Evolutionary conservation across 192 early-diverging fungal genomes (phyloP), one percentile per base, ranked within the genome.

Genomic region (Backusella liffmaniae): DNA sequence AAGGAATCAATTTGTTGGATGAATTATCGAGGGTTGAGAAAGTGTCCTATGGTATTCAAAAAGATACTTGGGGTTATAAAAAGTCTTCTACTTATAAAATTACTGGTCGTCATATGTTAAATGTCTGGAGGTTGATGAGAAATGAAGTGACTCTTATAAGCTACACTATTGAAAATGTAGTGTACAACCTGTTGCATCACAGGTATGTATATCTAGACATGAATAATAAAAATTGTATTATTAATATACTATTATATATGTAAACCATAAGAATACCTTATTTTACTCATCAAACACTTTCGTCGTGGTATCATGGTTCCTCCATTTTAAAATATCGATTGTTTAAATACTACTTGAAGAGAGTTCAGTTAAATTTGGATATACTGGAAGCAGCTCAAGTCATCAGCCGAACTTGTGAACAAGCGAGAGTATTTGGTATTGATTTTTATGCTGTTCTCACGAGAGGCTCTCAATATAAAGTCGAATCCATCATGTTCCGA

Each of bases 401-500:
- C 10, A 80, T 98, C 23, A 87, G 82, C 39, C 82, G 92, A 16
- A 94, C 88, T 12, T 89, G 89, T 56, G 95, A 98, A 77, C 95
- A 95, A 84, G 94, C 96, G 1, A 86, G 90, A 66, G 89, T 98
- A n/a, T 97, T 94, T 80, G 97, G 96, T 0, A 92, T 98, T 5
- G 93, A 97, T 75, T 95, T 98, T 66, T 86, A 85, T 71, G 94
- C 94, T 18, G 94, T 96, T 21, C 77, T 99, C 1, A 93, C 91
- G 0, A 90, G 97, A 13, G 96, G 96, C 1, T 97, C 96, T 4
- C 97, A 99, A 80, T 96, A 91, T 79, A 93, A 92, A 68, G 96
- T 99, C 5, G 97, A 99, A 79, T 90, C 93, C 1, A 84, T 96
- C 32, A 88, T 94, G 88, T 80, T 91, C 23, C 87, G 91, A 3